Evolutionary conservation across 73 alveolate species (phyloP).

Genomic region (Uronychia binucleata): DNA sequence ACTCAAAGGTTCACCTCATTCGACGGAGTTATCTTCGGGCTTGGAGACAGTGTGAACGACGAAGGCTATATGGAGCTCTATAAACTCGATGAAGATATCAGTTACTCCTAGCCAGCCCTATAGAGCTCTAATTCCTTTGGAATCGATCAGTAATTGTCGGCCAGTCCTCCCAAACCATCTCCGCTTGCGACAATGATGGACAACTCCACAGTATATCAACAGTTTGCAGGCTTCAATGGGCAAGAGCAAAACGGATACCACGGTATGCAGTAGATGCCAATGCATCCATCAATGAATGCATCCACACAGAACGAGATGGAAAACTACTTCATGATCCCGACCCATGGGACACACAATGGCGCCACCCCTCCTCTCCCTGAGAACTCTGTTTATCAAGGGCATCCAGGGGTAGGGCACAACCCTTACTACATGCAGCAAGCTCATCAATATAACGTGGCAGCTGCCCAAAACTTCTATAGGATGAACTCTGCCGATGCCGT

Average conservation of each 20-base stretch:
- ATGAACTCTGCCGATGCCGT: not conserved
- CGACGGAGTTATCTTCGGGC: constrained; percentile 5
- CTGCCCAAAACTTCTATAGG: not conserved
- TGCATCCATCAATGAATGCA: not conserved
- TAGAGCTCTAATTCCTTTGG: too few relatives aligned
- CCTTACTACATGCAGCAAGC: not conserved
- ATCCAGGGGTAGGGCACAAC: too few relatives aligned
- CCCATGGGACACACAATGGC: not conserved
- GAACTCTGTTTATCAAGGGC: too few relatives aligned
- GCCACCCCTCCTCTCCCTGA: too few relatives aligned
- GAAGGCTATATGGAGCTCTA: constrained; percentile 23
- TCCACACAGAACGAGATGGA: not conserved
- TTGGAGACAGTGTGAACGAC: constrained; percentile 25
- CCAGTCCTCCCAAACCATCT: not conserved
- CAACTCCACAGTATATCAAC: too few relatives aligned
- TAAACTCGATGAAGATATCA: not conserved
- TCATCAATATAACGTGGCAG: not conserved
- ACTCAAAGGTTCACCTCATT: not conserved
- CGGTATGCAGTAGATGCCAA: not conserved
- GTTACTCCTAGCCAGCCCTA: not conserved
- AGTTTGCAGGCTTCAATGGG: not conserved
- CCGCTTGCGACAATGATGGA: not conserved
- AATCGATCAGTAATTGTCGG: too few relatives aligned
- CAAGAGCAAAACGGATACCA: not conserved
- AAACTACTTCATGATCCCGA: not conserved